Base-by-base conservation (phyloP, 225 moss, liverwort and hornwort genomes). In the Climacium dendroides region DNA sequence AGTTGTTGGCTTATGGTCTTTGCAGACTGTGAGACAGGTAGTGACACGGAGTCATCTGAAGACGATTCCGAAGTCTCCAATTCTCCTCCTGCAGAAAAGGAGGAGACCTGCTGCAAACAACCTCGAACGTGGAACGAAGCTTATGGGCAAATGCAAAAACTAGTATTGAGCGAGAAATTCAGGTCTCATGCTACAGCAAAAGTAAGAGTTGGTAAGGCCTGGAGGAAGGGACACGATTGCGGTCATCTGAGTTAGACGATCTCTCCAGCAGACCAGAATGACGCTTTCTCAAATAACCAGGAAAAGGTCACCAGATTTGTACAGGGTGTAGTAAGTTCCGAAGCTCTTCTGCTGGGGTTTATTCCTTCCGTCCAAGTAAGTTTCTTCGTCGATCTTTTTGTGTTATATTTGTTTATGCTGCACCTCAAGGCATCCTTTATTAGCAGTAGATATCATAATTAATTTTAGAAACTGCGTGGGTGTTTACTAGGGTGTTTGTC, bases 241-340 rank as follows among this genome's bases (percentile, higher is more conserved):
- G 78, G 65, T 88, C 90, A 78, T 76, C 90, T 69, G 90, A 89
- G 55, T 89, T 87, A 50, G 83, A 79, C 26, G 81, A 70, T 85
- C 82, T 86, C 86, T 85, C 87, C 37, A 78, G 77, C 80, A 60
- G 81, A 82, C 81, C 78, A 66, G 85, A 62, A 85, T 57, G 87
- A 52, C 83, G 84, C 60, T 52, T 88, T 76, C 72, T 83, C 74
- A 65, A 81, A 74, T 92, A 88, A 89, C 78, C 90, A 89, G 90
- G 87, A 82, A 91, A 90, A 87, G 89, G 91, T 71, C 92, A 90
- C 65, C 93, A 91, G 83, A 89, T 94, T 89, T 95, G 92, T 92
- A 92, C 90, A 89, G 89, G 91, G 83, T 93, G 94, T 78, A 87
- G 84, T 81, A 85, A 89, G 80, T 85, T 88, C 74, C 88, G 92